Conservation (phyloP, 139 green algal species). For the Zygnema cylindricum region DNA sequence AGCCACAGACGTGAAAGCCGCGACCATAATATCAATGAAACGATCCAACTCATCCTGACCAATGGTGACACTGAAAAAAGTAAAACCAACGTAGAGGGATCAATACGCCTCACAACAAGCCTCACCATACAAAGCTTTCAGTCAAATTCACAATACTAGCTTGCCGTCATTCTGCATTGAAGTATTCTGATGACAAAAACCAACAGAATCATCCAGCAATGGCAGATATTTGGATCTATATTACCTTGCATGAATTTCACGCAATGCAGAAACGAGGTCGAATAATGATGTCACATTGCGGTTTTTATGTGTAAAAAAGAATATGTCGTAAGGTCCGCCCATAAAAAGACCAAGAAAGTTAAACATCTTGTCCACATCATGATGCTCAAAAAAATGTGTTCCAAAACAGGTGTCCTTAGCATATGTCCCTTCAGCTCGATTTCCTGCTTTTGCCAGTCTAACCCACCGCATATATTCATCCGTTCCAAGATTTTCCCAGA, state of each 20-base stretch:
- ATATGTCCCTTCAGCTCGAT: not conserved
- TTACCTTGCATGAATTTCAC: not conserved
- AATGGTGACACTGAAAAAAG: too few relatives aligned
- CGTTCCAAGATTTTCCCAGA: not conserved
- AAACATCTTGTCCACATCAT: not conserved
- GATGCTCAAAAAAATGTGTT: not conserved
- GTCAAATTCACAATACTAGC: not conserved
- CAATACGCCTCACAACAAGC: not conserved
- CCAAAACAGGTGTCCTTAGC: not conserved
- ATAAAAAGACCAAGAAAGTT: not conserved
- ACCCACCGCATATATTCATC: not conserved
- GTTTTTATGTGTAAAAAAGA: not conserved
- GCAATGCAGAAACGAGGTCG: not conserved
- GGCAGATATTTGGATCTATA: not conserved
- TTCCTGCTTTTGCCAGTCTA: not conserved
- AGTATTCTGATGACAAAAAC: not conserved
- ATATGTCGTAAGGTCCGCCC: not conserved
- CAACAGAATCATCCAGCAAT: not conserved
- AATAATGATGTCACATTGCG: not conserved
- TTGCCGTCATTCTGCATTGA: not conserved
- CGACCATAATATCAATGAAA: conserved; percentile 5
- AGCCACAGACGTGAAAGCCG: conserved; percentile 11
- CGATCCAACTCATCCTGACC: not conserved
- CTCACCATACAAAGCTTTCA: not conserved
- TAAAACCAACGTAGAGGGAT: not conserved